Evolutionary conservation across 2,329 filamentous ascomycete species (phyloP).

Genomic region (Furcasterigmium furcatum): DNA sequence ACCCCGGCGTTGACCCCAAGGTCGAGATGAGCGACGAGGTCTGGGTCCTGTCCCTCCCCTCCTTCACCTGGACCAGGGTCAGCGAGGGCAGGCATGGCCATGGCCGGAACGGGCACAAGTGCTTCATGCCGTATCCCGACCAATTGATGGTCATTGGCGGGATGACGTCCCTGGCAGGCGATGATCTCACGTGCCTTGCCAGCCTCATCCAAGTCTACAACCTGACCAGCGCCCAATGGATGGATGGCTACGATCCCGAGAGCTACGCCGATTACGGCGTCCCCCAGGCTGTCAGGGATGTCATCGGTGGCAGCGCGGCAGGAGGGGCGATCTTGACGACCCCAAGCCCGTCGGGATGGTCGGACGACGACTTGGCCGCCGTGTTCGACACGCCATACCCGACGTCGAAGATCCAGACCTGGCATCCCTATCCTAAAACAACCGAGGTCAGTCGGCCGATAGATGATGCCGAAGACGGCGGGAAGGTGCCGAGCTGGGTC

Average conservation of each 20-base stretch:
- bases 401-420: constrained; percentile 51
- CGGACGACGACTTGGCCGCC: constrained; percentile 37
- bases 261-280: constrained; percentile 64
- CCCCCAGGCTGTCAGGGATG: constrained; percentile 57
- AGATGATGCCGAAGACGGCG: constrained; percentile 9
- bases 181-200: constrained; percentile 39
- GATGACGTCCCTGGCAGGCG: constrained; percentile 35
- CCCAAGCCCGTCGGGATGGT: constrained; percentile 59
- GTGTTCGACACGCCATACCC: constrained; percentile 57
- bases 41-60: constrained; percentile 77
- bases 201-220: constrained; percentile 67
- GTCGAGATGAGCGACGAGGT: constrained; percentile 59
- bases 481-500: constrained; percentile 52
- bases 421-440: constrained; percentile 54
- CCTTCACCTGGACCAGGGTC: constrained; percentile 72
- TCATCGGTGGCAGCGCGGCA: constrained; percentile 63
- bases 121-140: constrained; percentile 71
- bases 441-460: constrained; percentile 21
- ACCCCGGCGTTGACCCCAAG: constrained; percentile 44
- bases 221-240: constrained; percentile 66
- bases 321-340: constrained; percentile 69
- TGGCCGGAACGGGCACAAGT: constrained; percentile 70
- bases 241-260: constrained; percentile 64
- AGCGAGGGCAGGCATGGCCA: constrained; percentile 32
- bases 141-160: constrained; percentile 81